Base-by-base conservation (phyloP, 352 stramenopile genomes). In the Globisporangium alternatum region DNA sequence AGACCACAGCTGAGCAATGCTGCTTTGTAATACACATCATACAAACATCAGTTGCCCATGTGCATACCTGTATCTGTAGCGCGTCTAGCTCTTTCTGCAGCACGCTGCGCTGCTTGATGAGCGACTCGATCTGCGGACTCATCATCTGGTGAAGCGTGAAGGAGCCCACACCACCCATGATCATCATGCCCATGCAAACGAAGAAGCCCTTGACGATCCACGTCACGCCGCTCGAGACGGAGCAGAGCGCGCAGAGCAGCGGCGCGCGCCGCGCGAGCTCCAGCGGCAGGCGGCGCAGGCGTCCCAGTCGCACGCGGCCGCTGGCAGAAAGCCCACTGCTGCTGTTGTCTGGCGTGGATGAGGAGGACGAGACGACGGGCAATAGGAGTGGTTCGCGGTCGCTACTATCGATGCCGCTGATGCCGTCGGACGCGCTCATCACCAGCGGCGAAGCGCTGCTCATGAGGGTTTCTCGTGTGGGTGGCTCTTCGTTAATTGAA, bases 111-210 rank as follows among this genome's bases (percentile, higher is more conserved):
- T 92, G 74, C 44, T 76, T 72, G 44, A 86, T 67, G 19, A 90
- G 76, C 62, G 78, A 77, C 56, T 90, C 81, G 55, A 89, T 89
- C 70, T 92, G 77, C 9, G 83, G 83, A 63, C 79, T 89, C 69
- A 90, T 81, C 72, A 90, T 81, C 65, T 92, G 83, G 28, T 83
- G 83, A 37, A 92, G 75, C 33, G 83, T 82, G 56, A 92, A 82
- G 30, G 81, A 89, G 28, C 81, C 83, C 47, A 88, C 80, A 44
- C 70, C 69, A 43, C 81, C 81, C 59, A 86, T 67, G 45, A 89
- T 64, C 45, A 91, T 68, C 75, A 89, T 77, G 31, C 68, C 76
- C 45, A 81, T 22, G 47, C 80, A 86, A 3, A 89, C 60, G 33
- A 65, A 80, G 31, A 90, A 62, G 28, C 73, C 77, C 30, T 76